Evolutionary conservation across 75 land plant species (phyloP), one percentile per base, ranked within the genome.

Genomic region (Cupressus sempervirens): DNA sequence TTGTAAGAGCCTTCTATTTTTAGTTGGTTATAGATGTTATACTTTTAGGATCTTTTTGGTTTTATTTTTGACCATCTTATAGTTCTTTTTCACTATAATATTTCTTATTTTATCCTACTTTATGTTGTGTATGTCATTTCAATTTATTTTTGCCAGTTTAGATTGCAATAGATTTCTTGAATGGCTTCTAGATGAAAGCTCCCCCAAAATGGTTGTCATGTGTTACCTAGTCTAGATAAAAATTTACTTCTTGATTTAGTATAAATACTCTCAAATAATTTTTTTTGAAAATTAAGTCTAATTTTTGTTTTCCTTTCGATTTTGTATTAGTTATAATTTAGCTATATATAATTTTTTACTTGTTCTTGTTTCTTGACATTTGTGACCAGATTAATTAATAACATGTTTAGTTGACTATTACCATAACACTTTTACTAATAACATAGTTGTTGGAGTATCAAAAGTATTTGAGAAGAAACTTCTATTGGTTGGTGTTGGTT

Each of bases 361-460:
- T 68, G 73, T 29, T 6, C 10, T 26, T 68, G 74, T 12, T 13
- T 72, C 74, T 72, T 23, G 74, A 72, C 14, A 32, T 12, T 9
- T 72, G 12, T 72, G 74, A 30, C 14, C 46, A 77, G 18, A 38
- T 40, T 68, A 32, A 53, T 52, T 54, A 15, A 26, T 82, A 54
- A 50, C 3, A 45, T 46, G n/a, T 86, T 82, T 53, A 30, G 65
- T 54, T 52, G 40, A 3, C 48, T 73, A 52, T 80, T 76, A 7
- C 20, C 35, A 45, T 91, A 98, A 99, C 88, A 95, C 98, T 7
- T 91, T 98, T 16, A 96, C 96, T 0, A 91, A 95, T 89, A 98
- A 98, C 94, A 98, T 98, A 97, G 90, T 98, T 30, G 93, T 96
- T 2, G 99, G 99, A 48, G 99, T 98, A 30, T 95, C 97, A 1